Evolutionary conservation across 495 filamentous ascomycete genomes (phyloP).

Genomic region (Schizothecium vesticola): DNA sequence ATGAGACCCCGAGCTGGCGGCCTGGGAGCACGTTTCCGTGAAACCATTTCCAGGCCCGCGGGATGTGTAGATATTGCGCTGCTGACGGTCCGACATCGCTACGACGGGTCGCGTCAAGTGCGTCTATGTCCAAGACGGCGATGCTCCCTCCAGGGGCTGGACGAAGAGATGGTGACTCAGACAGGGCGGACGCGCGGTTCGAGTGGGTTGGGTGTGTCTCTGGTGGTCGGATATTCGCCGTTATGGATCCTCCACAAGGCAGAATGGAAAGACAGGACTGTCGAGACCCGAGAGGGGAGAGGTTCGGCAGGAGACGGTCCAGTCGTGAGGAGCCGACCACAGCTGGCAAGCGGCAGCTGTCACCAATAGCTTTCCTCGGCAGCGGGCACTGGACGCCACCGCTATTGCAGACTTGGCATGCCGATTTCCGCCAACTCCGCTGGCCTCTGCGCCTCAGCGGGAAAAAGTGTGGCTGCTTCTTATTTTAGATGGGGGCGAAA

Average conservation of each 20-base stretch:
- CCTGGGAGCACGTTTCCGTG: slow-evolving; percentile 8
- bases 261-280: background rate
- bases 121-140: background rate
- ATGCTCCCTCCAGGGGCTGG: background rate
- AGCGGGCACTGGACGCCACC: background rate
- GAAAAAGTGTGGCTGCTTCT: slow-evolving; percentile 7
- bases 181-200: background rate
- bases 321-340: background rate
- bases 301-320: slow-evolving; percentile 17
- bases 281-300: background rate
- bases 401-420: background rate
- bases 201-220: background rate
- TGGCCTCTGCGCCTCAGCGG: slow-evolving; percentile 1
- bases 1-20: slow-evolving; percentile 10
- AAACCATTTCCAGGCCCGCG: slow-evolving; percentile 6
- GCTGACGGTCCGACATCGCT: slow-evolving; percentile 12
- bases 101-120: background rate
- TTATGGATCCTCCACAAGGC: background rate
- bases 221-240: background rate
- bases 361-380: background rate
- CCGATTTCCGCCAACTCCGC: background rate
- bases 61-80: slow-evolving; percentile 13
- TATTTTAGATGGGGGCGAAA: slow-evolving; percentile 6
- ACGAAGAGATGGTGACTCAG: slow-evolving; percentile 4
- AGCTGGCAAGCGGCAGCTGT: background rate